Evolutionary conservation across 306 rosid genomes (phyloP).

Genomic region (Rosa multiflora): DNA sequence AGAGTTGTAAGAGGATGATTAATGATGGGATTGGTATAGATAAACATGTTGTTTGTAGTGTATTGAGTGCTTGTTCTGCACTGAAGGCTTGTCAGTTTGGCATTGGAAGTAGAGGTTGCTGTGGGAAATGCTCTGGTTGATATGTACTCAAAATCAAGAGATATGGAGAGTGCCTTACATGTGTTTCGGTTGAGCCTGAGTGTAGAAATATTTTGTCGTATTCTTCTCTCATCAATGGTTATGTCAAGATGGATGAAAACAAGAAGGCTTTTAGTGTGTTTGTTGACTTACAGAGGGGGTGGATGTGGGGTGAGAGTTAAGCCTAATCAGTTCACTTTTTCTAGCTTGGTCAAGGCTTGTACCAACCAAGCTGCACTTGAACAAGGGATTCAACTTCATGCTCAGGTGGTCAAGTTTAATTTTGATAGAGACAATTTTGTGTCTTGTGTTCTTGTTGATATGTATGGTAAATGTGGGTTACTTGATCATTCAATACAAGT

Average conservation of each 20-base stretch:
- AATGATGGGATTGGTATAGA: conserved; percentile 38
- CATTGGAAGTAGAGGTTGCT: conserved; percentile 38
- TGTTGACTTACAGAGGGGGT: conserved; percentile 34
- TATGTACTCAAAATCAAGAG: conserved; percentile 48
- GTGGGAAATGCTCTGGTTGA: conserved; percentile 49
- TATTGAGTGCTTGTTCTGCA: conserved; percentile 45
- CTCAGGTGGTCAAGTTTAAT: conserved; percentile 49
- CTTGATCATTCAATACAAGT: conserved; percentile 42
- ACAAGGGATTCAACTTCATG: conserved; percentile 60
- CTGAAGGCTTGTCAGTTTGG: conserved; percentile 34
- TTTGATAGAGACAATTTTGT: conserved; percentile 46
- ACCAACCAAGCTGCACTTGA: conserved; percentile 54
- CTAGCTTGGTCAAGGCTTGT: conserved; percentile 60
- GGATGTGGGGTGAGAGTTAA: conserved; percentile 22
- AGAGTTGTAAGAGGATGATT: conserved; percentile 45
- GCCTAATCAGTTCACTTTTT: conserved; percentile 62
- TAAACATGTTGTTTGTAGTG: conserved; percentile 48
- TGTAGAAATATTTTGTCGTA: conserved; percentile 45
- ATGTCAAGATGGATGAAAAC: conserved; percentile 39
- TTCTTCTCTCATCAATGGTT: conserved; percentile 49
- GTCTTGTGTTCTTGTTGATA: conserved; percentile 46
- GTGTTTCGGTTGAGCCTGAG: conserved; percentile 33
- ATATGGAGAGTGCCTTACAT: conserved; percentile 47
- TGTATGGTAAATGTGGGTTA: conserved; percentile 64
- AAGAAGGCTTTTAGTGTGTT: conserved; percentile 43